Conservation (phyloP, 805 yeast genomes). For the Monosporozyma aerobia region DNA sequence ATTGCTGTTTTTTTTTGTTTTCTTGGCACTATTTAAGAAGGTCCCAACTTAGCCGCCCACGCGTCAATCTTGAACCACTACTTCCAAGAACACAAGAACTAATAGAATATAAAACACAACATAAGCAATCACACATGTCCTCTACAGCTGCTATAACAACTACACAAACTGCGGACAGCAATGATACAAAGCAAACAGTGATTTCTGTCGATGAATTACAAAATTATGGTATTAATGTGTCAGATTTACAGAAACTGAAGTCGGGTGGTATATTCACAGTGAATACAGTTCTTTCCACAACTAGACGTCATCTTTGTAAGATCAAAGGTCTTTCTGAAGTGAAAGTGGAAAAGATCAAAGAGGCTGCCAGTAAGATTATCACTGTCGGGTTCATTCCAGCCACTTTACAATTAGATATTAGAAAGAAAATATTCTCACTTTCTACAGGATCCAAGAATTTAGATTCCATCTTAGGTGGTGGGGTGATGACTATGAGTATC, state of each 20-base stretch:
- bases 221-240: slow-evolving; percentile 58
- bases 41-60: not conserved
- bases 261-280: slow-evolving; percentile 61
- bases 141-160: slow-evolving; percentile 7
- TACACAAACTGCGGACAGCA: slow-evolving; percentile 10
- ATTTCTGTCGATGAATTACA: slow-evolving; percentile 44
- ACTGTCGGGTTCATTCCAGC: slow-evolving; percentile 70
- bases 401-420: slow-evolving; percentile 51
- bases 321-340: slow-evolving; percentile 69
- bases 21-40: not conserved
- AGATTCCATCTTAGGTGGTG: slow-evolving; percentile 65
- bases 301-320: slow-evolving; percentile 53
- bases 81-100: not conserved
- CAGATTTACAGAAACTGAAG: slow-evolving; percentile 63
- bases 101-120: not conserved
- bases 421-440: slow-evolving; percentile 53
- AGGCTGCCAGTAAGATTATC: slow-evolving; percentile 57
- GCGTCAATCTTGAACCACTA: not conserved
- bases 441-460: slow-evolving; percentile 67
- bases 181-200: slow-evolving; percentile 20
- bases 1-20: not conserved
- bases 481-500: slow-evolving; percentile 65
- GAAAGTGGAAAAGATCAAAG: slow-evolving; percentile 68
- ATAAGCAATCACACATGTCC: not conserved
- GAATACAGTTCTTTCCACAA: slow-evolving; percentile 46